Conservation (phyloP, 1,284 basidiomycete genomes). For the Ganoderma multipileum region DNA sequence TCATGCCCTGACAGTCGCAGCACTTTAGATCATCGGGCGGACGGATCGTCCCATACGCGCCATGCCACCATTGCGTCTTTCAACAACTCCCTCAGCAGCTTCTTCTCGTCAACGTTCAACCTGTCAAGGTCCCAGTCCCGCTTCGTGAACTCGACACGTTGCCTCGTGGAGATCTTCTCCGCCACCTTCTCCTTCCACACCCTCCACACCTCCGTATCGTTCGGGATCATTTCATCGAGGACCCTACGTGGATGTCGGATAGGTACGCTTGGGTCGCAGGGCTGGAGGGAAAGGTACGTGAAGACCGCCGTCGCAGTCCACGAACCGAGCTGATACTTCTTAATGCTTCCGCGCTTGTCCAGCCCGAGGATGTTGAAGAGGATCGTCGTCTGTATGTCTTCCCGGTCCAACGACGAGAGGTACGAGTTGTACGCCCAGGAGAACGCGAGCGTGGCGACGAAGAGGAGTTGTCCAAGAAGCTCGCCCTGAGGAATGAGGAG, state of each 20-base stretch:
- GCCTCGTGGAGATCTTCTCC: conserved; percentile 2
- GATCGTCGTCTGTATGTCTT: conserved; percentile 28
- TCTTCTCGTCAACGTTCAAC: conserved; percentile 11
- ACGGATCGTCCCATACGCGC: not conserved
- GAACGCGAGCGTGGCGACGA: conserved; percentile 25
- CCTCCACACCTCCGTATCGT: conserved; percentile 30
- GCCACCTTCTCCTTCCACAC: conserved; percentile 23
- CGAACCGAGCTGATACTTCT: conserved; percentile 22
- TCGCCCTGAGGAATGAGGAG: conserved; percentile 29
- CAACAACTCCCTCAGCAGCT: conserved; percentile 17
- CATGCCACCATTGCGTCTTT: conserved; percentile 18
- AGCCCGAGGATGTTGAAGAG: conserved; percentile 21
- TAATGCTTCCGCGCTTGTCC: conserved; percentile 4
- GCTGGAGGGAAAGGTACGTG: conserved; percentile 16
- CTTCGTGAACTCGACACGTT: conserved; percentile 10
- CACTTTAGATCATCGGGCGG: not conserved
- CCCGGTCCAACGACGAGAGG: conserved; percentile 28
- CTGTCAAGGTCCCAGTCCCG: conserved; percentile 14
- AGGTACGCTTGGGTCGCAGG: not conserved
- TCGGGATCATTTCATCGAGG: conserved; percentile 28
- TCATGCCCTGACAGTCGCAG: not conserved
- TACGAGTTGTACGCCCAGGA: conserved; percentile 32
- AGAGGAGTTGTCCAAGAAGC: conserved; percentile 30
- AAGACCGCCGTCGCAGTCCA: conserved; percentile 26
- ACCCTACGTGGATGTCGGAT: conserved; percentile 20